Evolutionary conservation across 192 early-diverging fungal genomes (phyloP), one percentile per base, ranked within the genome.

Genomic region (Umbelopsis isabellina): DNA sequence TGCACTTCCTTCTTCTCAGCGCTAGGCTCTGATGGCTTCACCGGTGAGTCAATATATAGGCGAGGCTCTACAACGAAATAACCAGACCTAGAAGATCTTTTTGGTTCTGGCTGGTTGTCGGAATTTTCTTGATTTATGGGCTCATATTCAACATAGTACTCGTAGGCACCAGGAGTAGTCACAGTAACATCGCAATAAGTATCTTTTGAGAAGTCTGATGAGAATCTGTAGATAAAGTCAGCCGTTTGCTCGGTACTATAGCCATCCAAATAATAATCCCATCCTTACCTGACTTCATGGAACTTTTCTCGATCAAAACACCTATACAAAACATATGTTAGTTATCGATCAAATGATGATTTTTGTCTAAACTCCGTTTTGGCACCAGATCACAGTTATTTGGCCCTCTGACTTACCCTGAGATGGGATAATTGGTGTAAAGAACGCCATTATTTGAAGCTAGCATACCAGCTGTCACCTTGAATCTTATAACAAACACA

Each of bases 41-140:
- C 22, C 4, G 61, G 16, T 25, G 68, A 78, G 67, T 68, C 71
- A 70, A 95, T 75, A 22, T 50, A 71, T 23, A 99, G 78, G 15
- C 88, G 80, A n/a, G 97, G 97, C 61, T 98, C 96, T 9, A 98
- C 94, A 9, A 95, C 84, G 71, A 98, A 91, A 73, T 88, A 86
- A 18, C 92, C 88, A 0, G 81, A 79, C 3, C 55, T 23, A 21
- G 25, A 11, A 10, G 55, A 21, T 46, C 10, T 45, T 53, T 37
- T 11, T 27, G 10, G 61, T 55, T 3, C 52, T 52, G 58, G 80
- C 10, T 58, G 35, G 16, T 22, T n/a, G 3, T 61, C 55, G 27
- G 55, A 37, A 25, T 35, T 68, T 72, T 74, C 71, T 70, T 27
- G 46, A 35, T 46, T 21, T 16, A 53, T 21, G 15, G 50, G 21